Evolutionary conservation across 2,329 filamentous ascomycete species (phyloP).

Genomic region (Rutstroemia sp.): DNA sequence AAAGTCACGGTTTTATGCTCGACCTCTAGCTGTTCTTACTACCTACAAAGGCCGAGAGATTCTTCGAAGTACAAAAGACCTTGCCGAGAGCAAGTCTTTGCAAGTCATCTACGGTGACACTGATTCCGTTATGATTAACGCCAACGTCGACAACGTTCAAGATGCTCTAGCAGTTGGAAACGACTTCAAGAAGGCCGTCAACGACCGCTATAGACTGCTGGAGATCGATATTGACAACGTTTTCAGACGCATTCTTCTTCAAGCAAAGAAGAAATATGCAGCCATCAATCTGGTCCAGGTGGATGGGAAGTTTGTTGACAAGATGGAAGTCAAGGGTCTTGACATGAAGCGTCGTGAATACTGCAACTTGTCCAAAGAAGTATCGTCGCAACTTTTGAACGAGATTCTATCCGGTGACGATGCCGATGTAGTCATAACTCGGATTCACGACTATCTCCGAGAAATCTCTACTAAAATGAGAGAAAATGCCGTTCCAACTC

Average conservation of each 20-base stretch:
- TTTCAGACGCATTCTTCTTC: constrained; percentile 85
- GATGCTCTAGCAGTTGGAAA: constrained; percentile 87
- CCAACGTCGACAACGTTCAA: constrained; percentile 87
- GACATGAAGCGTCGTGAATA: constrained; percentile 98
- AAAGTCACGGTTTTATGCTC: constrained; percentile 93
- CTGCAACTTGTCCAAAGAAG: constrained; percentile 90
- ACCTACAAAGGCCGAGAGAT: constrained; percentile 98
- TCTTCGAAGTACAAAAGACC: constrained; percentile 87
- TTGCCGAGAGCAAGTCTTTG: constrained; percentile 84
- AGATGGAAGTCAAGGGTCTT: constrained; percentile 95
- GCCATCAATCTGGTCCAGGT: constrained; percentile 88
- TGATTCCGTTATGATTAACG: constrained; percentile 99
- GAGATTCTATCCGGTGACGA: constrained; percentile 94
- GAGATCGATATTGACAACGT: constrained; percentile 99
- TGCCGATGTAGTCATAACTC: constrained; percentile 75
- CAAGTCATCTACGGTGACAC: constrained; percentile 99
- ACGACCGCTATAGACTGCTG: constrained; percentile 82
- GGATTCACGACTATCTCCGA: constrained; percentile 88
- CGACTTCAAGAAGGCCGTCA: constrained; percentile 92
- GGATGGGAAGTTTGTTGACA: constrained; percentile 84
- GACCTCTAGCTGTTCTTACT: constrained; percentile 88
- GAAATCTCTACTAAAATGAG: constrained; percentile 84
- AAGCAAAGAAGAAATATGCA: constrained; percentile 99
- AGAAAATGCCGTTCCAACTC: constrained; percentile 61
- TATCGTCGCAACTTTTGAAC: constrained; percentile 82